Conservation (phyloP, 2,329 filamentous ascomycete species). For the Aureobasidium uvarum region DNA sequence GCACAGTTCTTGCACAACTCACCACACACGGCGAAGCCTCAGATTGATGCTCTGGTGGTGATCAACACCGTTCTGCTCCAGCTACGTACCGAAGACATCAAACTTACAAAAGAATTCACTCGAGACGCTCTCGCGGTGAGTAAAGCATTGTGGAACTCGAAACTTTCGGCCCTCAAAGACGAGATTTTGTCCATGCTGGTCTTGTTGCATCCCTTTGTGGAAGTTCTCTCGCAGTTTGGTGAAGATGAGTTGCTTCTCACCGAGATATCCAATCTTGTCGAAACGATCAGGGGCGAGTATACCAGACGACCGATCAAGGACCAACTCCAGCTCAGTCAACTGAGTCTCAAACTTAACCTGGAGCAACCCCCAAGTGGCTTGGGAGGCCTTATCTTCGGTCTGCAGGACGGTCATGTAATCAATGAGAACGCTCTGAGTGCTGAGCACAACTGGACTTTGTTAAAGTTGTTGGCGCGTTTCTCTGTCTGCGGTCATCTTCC, state of each 20-base stretch:
- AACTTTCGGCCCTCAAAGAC: constrained; percentile 65
- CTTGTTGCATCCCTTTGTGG: constrained; percentile 51
- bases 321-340: constrained; percentile 73
- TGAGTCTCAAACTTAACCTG: constrained; percentile 48
- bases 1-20: constrained; percentile 55
- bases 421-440: constrained; percentile 28
- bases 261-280: constrained; percentile 62
- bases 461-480: constrained; percentile 43
- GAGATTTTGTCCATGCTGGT: constrained; percentile 72
- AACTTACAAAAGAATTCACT: constrained; percentile 60
- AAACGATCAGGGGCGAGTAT: constrained; percentile 77
- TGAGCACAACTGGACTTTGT: constrained; percentile 40
- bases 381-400: constrained; percentile 34
- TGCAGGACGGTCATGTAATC: constrained; percentile 35
- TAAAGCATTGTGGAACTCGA: constrained; percentile 73
- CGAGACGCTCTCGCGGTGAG: constrained; percentile 67
- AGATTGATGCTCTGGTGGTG: constrained; percentile 70
- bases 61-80: constrained; percentile 69
- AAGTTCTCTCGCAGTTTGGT: constrained; percentile 36
- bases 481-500: neutral
- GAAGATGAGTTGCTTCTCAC: constrained; percentile 29
- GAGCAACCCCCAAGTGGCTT: constrained; percentile 34
- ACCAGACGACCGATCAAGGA: constrained; percentile 66
- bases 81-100: constrained; percentile 66
- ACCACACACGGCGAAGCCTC: constrained; percentile 59